Conservation (phyloP, 2,329 filamentous ascomycete species). For the Zelopaecilomyces penicillatus region DNA sequence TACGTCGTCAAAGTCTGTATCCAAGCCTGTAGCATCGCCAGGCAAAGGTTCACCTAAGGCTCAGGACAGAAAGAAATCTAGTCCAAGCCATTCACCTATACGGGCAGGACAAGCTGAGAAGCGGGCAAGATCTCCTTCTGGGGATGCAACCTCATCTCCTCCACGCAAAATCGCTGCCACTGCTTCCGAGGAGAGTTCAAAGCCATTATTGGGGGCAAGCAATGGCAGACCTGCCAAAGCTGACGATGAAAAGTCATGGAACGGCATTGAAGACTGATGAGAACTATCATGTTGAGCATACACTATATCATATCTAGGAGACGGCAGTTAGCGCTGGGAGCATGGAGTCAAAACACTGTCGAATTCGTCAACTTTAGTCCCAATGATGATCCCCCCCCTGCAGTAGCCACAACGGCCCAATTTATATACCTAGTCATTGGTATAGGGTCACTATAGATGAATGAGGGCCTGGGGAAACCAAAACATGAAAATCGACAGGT, state of each 20-base stretch:
- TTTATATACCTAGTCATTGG: too few relatives aligned
- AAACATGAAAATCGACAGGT: too few relatives aligned
- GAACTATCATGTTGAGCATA: too few relatives aligned
- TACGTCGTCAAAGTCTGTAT: conserved; percentile 12
- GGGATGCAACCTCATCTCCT: conserved; percentile 15
- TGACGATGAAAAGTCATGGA: conserved; percentile 36
- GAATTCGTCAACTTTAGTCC: too few relatives aligned
- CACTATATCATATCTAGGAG: too few relatives aligned
- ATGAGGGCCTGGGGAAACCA: too few relatives aligned
- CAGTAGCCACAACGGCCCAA: too few relatives aligned
- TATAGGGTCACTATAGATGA: too few relatives aligned
- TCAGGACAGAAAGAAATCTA: conserved; percentile 7
- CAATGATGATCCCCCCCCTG: too few relatives aligned
- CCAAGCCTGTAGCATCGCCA: conserved; percentile 11
- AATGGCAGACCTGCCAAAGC: conserved; percentile 13
- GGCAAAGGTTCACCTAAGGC: conserved; percentile 12
- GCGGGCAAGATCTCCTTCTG: conserved; percentile 21
- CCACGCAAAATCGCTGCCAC: conserved; percentile 22
- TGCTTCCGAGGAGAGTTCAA: conserved; percentile 10
- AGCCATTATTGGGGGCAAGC: conserved; percentile 9
- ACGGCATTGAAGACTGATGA: conserved; percentile 31
- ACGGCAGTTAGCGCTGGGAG: too few relatives aligned
- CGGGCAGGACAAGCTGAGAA: conserved; percentile 17
- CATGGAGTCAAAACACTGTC: too few relatives aligned
- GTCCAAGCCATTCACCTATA: conserved; percentile 5